Evolutionary conservation across 1,139 yeast species (phyloP).

Genomic region (Spencermartinsiella ligniputridi): DNA sequence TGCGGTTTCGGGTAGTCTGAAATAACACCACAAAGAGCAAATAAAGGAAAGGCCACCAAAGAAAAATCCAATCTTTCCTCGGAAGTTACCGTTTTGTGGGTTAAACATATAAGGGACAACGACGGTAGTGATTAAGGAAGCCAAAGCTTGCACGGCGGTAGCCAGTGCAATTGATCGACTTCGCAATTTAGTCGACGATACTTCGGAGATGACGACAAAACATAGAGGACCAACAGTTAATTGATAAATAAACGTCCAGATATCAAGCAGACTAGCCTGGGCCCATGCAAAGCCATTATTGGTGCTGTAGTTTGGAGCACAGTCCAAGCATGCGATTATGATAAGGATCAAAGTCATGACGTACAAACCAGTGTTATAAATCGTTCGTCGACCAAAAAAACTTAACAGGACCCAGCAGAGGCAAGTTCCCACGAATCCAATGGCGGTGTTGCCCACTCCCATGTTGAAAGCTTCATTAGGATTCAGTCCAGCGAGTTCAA

Average conservation of each 20-base stretch:
- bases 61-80: slow-evolving; percentile 55
- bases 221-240: slow-evolving; percentile 56
- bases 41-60: slow-evolving; percentile 47
- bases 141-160: slow-evolving; percentile 41
- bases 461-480: slow-evolving; percentile 23
- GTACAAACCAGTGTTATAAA: slow-evolving; percentile 44
- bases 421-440: slow-evolving; percentile 50
- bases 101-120: slow-evolving; percentile 56
- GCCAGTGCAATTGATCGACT: slow-evolving; percentile 54
- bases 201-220: slow-evolving; percentile 53
- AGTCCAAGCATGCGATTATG: slow-evolving; percentile 25
- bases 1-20: slow-evolving; percentile 55
- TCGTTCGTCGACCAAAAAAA: slow-evolving; percentile 46
- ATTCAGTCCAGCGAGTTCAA: slow-evolving; percentile 25
- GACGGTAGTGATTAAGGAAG: slow-evolving; percentile 42
- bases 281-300: slow-evolving; percentile 19
- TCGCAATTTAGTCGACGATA: slow-evolving; percentile 52
- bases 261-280: slow-evolving; percentile 19
- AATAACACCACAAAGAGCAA: slow-evolving; percentile 39
- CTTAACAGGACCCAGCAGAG: slow-evolving; percentile 49
- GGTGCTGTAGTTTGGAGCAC: slow-evolving; percentile 16
- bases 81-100: slow-evolving; percentile 54
- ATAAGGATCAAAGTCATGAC: slow-evolving; percentile 39
- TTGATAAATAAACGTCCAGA: slow-evolving; percentile 41
- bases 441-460: slow-evolving; percentile 30